phyloP scores from a whole-genome alignment of 768 basidiomycete genomes.

The Russula brevipes region DNA sequence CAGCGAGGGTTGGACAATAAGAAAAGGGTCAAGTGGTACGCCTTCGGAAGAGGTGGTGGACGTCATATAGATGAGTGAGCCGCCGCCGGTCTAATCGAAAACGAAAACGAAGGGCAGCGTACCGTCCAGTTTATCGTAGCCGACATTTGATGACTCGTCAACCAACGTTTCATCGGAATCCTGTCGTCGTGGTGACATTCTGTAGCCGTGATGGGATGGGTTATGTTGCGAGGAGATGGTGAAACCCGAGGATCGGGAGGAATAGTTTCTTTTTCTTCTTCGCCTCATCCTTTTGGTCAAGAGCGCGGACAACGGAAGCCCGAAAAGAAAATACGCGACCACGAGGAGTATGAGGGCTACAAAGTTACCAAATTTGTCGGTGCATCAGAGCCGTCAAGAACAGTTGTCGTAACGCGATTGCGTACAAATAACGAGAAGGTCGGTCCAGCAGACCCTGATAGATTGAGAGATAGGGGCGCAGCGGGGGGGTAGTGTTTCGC shows the following conservation, averaged over 20 bases:
- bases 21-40: constrained; percentile 18
- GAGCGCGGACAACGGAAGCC: constrained; percentile 25
- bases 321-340: constrained; percentile 27
- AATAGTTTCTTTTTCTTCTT: neutral
- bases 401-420: neutral
- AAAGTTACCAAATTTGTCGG: neutral
- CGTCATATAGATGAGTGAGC: neutral
- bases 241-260: neutral
- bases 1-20: constrained; percentile 22
- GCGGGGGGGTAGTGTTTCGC: neutral
- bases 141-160: neutral
- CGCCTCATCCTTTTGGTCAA: constrained; percentile 18
- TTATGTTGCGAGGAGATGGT: neutral
- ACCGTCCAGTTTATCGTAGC: constrained; percentile 10
- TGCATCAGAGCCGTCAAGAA: constrained; percentile 1
- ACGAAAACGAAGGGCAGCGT: neutral
- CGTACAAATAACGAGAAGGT: constrained; percentile 27
- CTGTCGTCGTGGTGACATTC: constrained; percentile 4
- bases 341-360: constrained; percentile 25
- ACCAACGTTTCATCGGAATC: constrained; percentile 10
- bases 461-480: constrained; percentile 16
- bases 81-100: neutral
- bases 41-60: neutral
- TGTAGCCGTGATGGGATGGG: neutral
- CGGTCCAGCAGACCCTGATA: constrained; percentile 21